Conservation (phyloP, 768 basidiomycete genomes). For the Kwoniella botswanensis region DNA sequence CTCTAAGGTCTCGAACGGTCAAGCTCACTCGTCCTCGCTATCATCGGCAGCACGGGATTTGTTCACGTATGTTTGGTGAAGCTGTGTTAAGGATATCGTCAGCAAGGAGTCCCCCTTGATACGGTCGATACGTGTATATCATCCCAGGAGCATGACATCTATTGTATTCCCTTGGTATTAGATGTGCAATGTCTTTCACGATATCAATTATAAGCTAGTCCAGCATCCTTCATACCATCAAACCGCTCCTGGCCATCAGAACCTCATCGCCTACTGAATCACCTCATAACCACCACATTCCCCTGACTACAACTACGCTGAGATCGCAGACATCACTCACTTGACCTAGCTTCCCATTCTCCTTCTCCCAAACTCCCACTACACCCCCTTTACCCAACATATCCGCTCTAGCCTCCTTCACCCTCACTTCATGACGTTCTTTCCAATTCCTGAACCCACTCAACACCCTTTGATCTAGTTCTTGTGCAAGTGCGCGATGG, state of each 20-base stretch:
- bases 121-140: not conserved
- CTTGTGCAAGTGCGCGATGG: conserved; percentile 73
- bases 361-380: conserved; percentile 63
- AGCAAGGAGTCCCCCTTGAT: too few relatives aligned
- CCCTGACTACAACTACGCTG: too few relatives aligned
- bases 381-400: conserved; percentile 76
- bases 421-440: conserved; percentile 70
- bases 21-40: conserved; percentile 86
- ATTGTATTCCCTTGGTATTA: too few relatives aligned
- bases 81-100: conserved; percentile 56
- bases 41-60: conserved; percentile 88
- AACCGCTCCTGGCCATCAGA: too few relatives aligned
- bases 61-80: conserved; percentile 75
- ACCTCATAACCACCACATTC: too few relatives aligned
- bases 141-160: too few relatives aligned
- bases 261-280: too few relatives aligned
- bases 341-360: conserved; percentile 43
- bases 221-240: too few relatives aligned
- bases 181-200: too few relatives aligned
- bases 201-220: too few relatives aligned
- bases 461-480: conserved; percentile 74
- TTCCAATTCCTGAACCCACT: conserved; percentile 85
- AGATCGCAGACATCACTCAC: too few relatives aligned
- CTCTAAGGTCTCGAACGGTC: not conserved
- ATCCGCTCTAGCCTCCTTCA: conserved; percentile 66